Base-by-base conservation (phyloP, 2,329 filamentous ascomycete species). In the Chrysoporthe puriensis region DNA sequence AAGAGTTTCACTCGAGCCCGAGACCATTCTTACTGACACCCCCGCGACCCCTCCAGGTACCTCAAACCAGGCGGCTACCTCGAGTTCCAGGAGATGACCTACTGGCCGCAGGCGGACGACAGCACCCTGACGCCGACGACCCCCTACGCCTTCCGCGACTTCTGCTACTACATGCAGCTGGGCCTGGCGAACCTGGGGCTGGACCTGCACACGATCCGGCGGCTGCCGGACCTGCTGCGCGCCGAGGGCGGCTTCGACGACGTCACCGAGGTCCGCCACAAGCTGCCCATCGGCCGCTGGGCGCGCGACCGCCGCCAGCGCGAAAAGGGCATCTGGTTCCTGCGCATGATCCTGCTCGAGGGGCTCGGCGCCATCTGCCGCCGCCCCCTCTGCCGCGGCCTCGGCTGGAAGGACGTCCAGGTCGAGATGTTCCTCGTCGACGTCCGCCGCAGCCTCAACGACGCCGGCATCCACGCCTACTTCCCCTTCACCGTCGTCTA, bases 1-100 rank as follows among this genome's bases (percentile, higher is more conserved):
- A 26, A 26, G 26, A 26, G 26, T 26, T 26, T 26, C 26, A 2
- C 26, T 2, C 2, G 26, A 26, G 26, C 26, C 26, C 2, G 26
- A 26, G 26, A 2, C 21, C 26, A 26, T 26, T 26, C 26, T 0
- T 26, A 26, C 26, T 26, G 26, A 54, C 18, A 32, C 21, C 43
- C 14, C 36, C 40, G 16, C 13, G 14, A 8, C 8, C 9, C 14
- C 4, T 1, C 26, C 54, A 84, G 83, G 64, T 83, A 85, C 71
- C 75, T 85, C 9, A 84, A 85, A 68, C 84, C 84, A 0, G 84
- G 84, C 42, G 84, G 83, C 36, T 85, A 81, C 66, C 76, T 86
- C 36, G 84, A 86, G 71, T 72, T 85, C 34, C 81, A 84, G 67
- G 84, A 86, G 52, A 78, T 85, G 52, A 74, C 80, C 52, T 79